Evolutionary conservation across 83 land plant genomes (phyloP).

Genomic region (Thuja plicata): DNA sequence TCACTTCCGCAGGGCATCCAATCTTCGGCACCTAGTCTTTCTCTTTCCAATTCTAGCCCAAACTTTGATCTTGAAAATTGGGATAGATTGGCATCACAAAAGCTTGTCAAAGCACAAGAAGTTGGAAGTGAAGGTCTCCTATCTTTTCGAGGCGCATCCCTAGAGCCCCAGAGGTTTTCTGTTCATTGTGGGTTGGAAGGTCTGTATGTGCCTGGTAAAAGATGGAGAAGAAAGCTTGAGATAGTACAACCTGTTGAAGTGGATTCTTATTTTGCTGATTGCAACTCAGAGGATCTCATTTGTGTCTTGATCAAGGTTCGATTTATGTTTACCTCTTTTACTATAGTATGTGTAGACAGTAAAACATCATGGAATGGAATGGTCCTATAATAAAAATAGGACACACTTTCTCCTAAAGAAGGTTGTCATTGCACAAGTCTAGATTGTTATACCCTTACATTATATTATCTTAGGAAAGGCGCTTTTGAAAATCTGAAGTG

Average conservation of each 20-base stretch:
- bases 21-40: constrained; percentile 29
- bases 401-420: neutral
- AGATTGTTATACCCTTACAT: neutral
- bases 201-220: constrained; percentile 90
- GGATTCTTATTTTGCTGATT: constrained; percentile 81
- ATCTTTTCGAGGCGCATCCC: constrained; percentile 87
- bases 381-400: neutral
- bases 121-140: constrained; percentile 70
- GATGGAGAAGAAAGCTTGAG: constrained; percentile 90
- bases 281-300: constrained; percentile 90
- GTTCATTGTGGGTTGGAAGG: constrained; percentile 94
- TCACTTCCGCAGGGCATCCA: constrained; percentile 55
- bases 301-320: constrained; percentile 91
- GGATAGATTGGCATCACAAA: constrained; percentile 61
- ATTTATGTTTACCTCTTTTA: constrained; percentile 5
- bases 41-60: constrained; percentile 36
- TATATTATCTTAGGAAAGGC: neutral
- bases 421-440: neutral
- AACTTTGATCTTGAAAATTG: constrained; percentile 73
- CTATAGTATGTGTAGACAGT: too few species aligned
- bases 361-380: neutral
- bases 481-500: neutral
- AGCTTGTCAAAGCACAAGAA: constrained; percentile 39
- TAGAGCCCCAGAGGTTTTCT: constrained; percentile 92
- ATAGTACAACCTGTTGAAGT: constrained; percentile 85